Evolutionary conservation across 2,329 filamentous ascomycete species (phyloP).

Genomic region (Fusarium ambrosium): DNA sequence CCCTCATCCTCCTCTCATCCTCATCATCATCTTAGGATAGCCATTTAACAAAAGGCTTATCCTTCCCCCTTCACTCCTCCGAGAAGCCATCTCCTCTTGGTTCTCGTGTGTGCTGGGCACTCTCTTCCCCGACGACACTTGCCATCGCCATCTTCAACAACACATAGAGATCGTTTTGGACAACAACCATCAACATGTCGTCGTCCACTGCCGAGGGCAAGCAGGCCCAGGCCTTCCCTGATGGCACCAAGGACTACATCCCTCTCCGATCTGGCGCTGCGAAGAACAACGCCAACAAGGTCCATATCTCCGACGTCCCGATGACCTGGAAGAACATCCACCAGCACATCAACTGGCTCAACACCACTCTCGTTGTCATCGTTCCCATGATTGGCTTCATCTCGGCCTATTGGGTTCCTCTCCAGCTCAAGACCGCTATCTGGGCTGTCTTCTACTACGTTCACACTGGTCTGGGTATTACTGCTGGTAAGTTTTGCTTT

Average conservation of each 20-base stretch:
- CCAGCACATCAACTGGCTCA: slow-evolving; percentile 95
- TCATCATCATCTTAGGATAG: slow-evolving; percentile 37
- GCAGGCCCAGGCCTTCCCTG: slow-evolving; percentile 57
- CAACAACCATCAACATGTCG: slow-evolving; percentile 48
- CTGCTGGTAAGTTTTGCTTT: slow-evolving; percentile 69
- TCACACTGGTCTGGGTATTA: slow-evolving; percentile 85
- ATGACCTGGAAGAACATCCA: slow-evolving; percentile 89
- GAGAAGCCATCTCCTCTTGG: slow-evolving; percentile 37
- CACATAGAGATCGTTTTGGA: slow-evolving; percentile 6
- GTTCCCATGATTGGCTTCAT: slow-evolving; percentile 82
- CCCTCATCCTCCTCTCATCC: slow-evolving; percentile 16
- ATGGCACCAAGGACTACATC: slow-evolving; percentile 69
- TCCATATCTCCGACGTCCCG: slow-evolving; percentile 85
- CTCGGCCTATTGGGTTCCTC: slow-evolving; percentile 82
- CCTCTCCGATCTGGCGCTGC: slow-evolving; percentile 55
- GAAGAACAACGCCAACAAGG: slow-evolving; percentile 51
- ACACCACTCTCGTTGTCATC: slow-evolving; percentile 83
- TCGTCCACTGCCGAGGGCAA: slow-evolving; percentile 56
- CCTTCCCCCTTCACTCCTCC: slow-evolving; percentile 19
- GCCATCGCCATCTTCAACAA: slow-evolving; percentile 25
- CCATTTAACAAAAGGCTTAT: slow-evolving; percentile 31
- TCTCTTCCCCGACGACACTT: slow-evolving; percentile 28
- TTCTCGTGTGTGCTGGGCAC: slow-evolving; percentile 39
- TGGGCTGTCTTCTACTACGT: slow-evolving; percentile 87
- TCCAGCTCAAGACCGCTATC: slow-evolving; percentile 77